These are phyloP conservation scores for Tricholoma bakamatsutake DNA, from an alignment of 768 basidiomycete genomes.

Conservation along the genomic window DNA sequence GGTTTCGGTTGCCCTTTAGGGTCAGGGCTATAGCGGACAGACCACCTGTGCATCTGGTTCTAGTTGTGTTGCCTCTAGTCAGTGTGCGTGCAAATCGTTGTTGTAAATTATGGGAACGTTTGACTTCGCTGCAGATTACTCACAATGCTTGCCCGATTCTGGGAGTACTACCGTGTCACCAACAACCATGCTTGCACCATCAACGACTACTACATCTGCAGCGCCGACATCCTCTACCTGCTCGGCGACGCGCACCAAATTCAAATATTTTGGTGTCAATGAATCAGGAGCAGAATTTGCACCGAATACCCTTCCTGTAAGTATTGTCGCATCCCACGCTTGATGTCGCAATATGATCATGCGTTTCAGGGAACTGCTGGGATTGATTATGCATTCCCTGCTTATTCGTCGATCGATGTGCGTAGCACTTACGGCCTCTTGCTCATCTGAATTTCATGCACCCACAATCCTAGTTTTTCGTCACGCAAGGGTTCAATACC, in stretches of 20 bases:
- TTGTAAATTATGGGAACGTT: background rate
- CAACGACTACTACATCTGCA: conserved; percentile 19
- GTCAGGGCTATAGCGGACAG: conserved; percentile 36
- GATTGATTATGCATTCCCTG: conserved; percentile 47
- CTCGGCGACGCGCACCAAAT: conserved; percentile 42
- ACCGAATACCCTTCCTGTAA: conserved; percentile 40
- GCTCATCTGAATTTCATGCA: background rate
- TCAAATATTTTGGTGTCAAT: conserved; percentile 60
- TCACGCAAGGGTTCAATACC: conserved; percentile 50
- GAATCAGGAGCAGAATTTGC: conserved; percentile 62
- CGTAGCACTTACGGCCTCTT: background rate
- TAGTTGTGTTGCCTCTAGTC: conserved; percentile 34
- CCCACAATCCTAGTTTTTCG: conserved; percentile 41
- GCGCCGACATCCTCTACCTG: conserved; percentile 29
- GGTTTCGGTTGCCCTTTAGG: conserved; percentile 16
- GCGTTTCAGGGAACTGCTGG: conserved; percentile 28
- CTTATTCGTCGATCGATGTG: conserved; percentile 33
- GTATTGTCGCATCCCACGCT: conserved; percentile 4
- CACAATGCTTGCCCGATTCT: conserved; percentile 37
- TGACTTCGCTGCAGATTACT: conserved; percentile 31
- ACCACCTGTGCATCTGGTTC: conserved; percentile 41
- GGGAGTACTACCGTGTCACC: conserved; percentile 17
- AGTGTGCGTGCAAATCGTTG: conserved; percentile 26
- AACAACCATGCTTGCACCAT: conserved; percentile 21
- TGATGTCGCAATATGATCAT: background rate